Conservation (phyloP, 495 filamentous ascomycete genomes). For the Annulohypoxylon moriforme region DNA sequence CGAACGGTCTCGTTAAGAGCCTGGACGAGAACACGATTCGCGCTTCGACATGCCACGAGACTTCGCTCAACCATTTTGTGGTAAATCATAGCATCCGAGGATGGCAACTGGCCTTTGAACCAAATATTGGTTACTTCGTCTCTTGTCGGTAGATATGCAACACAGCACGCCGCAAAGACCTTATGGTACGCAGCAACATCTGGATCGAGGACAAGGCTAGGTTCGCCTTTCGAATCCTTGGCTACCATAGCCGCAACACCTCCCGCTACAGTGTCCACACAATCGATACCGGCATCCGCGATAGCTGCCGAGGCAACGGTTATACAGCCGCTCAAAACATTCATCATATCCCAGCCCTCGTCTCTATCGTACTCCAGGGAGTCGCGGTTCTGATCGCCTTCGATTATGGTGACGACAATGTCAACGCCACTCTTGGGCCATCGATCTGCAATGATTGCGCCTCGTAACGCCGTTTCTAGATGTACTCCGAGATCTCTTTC, state of each 20-base stretch:
- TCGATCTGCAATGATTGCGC: conserved; percentile 87
- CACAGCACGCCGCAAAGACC: conserved; percentile 82
- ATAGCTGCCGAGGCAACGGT: conserved; percentile 96
- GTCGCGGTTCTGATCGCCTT: conserved; percentile 76
- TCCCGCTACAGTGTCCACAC: conserved; percentile 88
- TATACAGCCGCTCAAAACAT: conserved; percentile 89
- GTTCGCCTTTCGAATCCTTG: conserved; percentile 47
- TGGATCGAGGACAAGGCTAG: conserved; percentile 80
- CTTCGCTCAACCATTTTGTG: conserved; percentile 56
- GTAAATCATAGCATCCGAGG: conserved; percentile 54
- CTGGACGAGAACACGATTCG: conserved; percentile 56
- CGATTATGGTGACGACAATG: conserved; percentile 88
- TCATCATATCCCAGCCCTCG: conserved; percentile 79
- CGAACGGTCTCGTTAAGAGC: conserved; percentile 52
- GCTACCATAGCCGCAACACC: conserved; percentile 86
- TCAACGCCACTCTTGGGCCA: conserved; percentile 98
- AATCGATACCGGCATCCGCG: conserved; percentile 95
- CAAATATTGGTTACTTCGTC: conserved; percentile 96
- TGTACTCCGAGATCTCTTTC: conserved; percentile 93
- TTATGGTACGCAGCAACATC: conserved; percentile 82
- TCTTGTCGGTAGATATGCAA: conserved; percentile 87
- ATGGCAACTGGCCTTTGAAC: conserved; percentile 77
- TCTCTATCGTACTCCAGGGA: conserved; percentile 64
- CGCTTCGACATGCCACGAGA: conserved; percentile 55
- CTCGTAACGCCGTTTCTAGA: conserved; percentile 87